These are phyloP conservation scores for Verticillium longisporum DNA, from an alignment of 2,329 filamentous ascomycete genomes.

Conservation along the genomic window DNA sequence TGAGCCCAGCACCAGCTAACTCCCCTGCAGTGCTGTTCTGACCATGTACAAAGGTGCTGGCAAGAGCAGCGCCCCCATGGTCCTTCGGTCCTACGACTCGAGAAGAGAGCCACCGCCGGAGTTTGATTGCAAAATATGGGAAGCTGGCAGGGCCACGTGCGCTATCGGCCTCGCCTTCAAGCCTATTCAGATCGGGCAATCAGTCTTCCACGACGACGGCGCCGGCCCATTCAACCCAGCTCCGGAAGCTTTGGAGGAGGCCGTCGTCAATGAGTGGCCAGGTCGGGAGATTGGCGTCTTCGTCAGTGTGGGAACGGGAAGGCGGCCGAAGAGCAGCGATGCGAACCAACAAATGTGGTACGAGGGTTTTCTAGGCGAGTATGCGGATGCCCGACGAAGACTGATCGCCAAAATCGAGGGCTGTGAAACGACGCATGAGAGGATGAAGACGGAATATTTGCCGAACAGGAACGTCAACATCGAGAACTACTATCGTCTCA, in stretches of 20 bases:
- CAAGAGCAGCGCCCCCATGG: constrained; percentile 58
- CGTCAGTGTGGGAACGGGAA: constrained; percentile 89
- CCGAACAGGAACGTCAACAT: constrained; percentile 70
- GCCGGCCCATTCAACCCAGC: constrained; percentile 87
- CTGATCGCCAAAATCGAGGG: constrained; percentile 91
- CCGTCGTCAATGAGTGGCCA: constrained; percentile 88
- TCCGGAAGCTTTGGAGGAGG: constrained; percentile 81
- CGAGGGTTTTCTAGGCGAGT: constrained; percentile 87
- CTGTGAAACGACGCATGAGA: constrained; percentile 83
- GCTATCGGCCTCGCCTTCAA: constrained; percentile 93
- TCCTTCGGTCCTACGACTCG: constrained; percentile 92
- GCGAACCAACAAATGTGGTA: constrained; percentile 79
- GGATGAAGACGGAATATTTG: constrained; percentile 76
- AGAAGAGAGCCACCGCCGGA: constrained; percentile 85
- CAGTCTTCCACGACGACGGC: constrained; percentile 89
- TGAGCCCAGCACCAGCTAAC: not conserved
- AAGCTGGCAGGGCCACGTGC: constrained; percentile 89
- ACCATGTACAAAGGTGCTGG: constrained; percentile 82
- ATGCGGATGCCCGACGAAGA: constrained; percentile 78
- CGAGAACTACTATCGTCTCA: constrained; percentile 93
- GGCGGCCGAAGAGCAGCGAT: constrained; percentile 59
- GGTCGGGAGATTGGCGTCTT: constrained; percentile 89
- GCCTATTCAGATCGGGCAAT: constrained; percentile 88
- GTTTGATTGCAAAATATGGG: constrained; percentile 93
- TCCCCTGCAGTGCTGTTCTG: constrained; percentile 68